phyloP scores from a whole-genome alignment of 1,139 yeast species.

The Yamadazyma epiphylla region DNA sequence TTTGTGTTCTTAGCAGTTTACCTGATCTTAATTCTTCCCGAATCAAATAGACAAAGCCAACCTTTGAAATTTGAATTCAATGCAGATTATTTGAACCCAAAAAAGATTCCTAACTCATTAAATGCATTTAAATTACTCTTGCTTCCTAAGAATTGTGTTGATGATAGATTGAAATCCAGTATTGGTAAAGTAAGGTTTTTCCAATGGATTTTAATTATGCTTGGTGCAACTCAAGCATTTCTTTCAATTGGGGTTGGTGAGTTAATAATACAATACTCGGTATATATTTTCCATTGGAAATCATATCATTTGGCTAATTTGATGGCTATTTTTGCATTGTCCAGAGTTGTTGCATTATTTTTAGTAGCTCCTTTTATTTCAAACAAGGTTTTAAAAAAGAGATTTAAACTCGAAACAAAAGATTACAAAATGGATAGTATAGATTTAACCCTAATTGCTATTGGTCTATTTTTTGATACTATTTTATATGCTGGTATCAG shows the following conservation, averaged over 20 bases:
- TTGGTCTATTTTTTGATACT: constrained; percentile 34
- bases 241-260: constrained; percentile 40
- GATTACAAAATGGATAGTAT: constrained; percentile 47
- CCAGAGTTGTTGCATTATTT: constrained; percentile 33
- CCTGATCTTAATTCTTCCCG: constrained; percentile 45
- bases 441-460: constrained; percentile 40
- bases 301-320: constrained; percentile 57
- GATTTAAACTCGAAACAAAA: constrained; percentile 26
- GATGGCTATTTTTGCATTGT: constrained; percentile 50
- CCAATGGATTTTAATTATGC: constrained; percentile 41
- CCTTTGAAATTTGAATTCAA: too few relatives aligned
- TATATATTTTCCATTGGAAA: constrained; percentile 56
- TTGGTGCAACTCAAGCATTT: constrained; percentile 43
- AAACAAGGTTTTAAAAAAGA: constrained; percentile 23
- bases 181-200: constrained; percentile 21
- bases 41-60: constrained; percentile 46
- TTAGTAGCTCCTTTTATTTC: constrained; percentile 32
- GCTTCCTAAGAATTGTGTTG: constrained; percentile 34
- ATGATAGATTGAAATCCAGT: constrained; percentile 7
- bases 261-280: constrained; percentile 53
- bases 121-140: constrained; percentile 44
- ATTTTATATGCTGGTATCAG: constrained; percentile 34
- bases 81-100: too few relatives aligned
- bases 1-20: constrained; percentile 25
- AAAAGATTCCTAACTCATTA: constrained; percentile 21